Base-by-base conservation (phyloP, 768 basidiomycete species). In the Hypholoma sublateritium region DNA sequence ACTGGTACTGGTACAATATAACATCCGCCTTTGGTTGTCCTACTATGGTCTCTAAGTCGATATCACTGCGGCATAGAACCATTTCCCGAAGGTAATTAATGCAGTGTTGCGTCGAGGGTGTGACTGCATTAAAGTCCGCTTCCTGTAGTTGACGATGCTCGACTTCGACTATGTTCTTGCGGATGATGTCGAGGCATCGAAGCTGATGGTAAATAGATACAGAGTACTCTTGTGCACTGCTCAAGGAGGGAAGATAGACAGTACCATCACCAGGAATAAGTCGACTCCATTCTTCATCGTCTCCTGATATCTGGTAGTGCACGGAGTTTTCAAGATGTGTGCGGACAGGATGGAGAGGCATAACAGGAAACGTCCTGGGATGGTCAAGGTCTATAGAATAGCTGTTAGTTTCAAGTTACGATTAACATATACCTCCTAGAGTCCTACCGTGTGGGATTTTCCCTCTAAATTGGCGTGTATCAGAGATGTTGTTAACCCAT, bases 11-110 rank as follows among this genome's bases (percentile, higher is more conserved):
- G 12, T 41, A 4, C 13, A 41, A 19, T 14, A 41, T 14, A 14
- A 19, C 5, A 13, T 41, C 14, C 12, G 39, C 39, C 12, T 19
- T 41, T 13, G 39, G 39, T 41, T 5, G 14, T 13, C 39, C 39
- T 14, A 11, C 39, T 14, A 41, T 19, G 52, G 64, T 62, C 48
- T 69, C 67, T 28, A 64, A 45, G 36, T 64, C 57, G 21, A 64
- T 42, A 47, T 67, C 64, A 9, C 59, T 64, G 21, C 66, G 62
- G 52, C 67, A 69, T 12, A 62, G 57, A 2, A 69, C 57, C 62
- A 65, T 67, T 59, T 69, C 64, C 9, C 64, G 53, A 25, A 69
- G 25, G 50, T 67, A 69, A 42, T 69, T 64, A 48, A 69, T 53
- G 59, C 67, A 69, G 46, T 66, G 64, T 34, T 50, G 25, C 14